Percentiles rank a stretch among this genome's conserved stretches.
These are phyloP conservation scores for Komagataella phaffii DNA, from an alignment of 805 yeast genomes.

Conservation along the genomic window DNA sequence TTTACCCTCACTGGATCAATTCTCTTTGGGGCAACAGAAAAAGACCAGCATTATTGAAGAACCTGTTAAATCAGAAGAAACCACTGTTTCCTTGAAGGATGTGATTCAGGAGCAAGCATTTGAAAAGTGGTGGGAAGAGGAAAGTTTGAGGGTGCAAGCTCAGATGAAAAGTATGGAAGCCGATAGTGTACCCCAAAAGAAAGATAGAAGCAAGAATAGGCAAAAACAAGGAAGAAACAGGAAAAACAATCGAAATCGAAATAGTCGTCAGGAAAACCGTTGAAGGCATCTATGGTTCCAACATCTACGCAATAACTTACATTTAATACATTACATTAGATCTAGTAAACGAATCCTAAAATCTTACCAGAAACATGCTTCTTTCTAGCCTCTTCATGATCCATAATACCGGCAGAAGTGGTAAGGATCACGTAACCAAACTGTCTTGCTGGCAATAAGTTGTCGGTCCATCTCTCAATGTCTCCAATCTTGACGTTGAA, in stretches of 20 bases:
- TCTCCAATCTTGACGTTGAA: conserved; percentile 92
- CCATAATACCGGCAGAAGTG: conserved; percentile 99
- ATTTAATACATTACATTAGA: not conserved
- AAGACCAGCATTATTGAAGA: conserved; percentile 14
- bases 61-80: conserved; percentile 14
- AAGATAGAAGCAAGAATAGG: not conserved
- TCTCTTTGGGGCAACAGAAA: not conserved
- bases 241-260: not conserved
- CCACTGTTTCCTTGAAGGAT: conserved; percentile 43
- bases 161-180: conserved; percentile 11
- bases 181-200: not conserved
- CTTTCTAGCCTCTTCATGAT: conserved; percentile 99
- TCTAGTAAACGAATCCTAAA: conserved; percentile 92
- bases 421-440: conserved; percentile 96
- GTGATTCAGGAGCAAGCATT: conserved; percentile 74
- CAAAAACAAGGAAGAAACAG: not conserved
- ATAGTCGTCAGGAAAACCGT: not conserved
- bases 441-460: conserved; percentile 98
- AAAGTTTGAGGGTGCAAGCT: conserved; percentile 49
- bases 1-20: not conserved
- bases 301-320: not conserved
- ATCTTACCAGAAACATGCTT: conserved; percentile 99
- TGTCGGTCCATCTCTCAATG: conserved; percentile 97
- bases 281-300: not conserved
- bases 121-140: conserved; percentile 81